Percentiles rank a stretch among this genome's conserved stretches.
Evolutionary conservation across 768 basidiomycete genomes (phyloP).

Genomic region (Boletales sp.): DNA sequence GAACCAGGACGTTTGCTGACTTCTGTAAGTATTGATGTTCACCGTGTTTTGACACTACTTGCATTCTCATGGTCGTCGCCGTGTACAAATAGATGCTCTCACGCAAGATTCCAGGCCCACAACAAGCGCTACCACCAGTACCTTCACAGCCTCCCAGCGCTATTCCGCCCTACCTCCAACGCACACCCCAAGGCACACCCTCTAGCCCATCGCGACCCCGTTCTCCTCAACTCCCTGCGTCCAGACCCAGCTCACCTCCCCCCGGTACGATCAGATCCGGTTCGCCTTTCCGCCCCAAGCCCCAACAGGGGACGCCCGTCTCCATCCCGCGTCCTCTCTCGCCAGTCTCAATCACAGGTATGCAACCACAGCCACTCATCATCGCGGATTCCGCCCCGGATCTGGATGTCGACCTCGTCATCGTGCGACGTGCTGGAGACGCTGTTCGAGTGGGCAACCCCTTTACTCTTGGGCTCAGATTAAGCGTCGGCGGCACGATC

Average conservation of each 20-base stretch:
- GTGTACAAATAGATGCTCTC: conserved; percentile 56
- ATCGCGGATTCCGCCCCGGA: conserved; percentile 30
- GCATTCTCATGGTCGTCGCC: neutral
- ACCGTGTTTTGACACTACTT: neutral
- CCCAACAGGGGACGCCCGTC: conserved; percentile 28
- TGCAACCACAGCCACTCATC: conserved; percentile 19
- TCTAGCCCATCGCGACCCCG: conserved; percentile 47
- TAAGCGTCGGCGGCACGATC: conserved; percentile 49
- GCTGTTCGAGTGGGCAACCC: conserved; percentile 50
- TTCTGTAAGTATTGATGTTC: conserved; percentile 43
- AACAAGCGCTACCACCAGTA: conserved; percentile 23
- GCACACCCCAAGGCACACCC: conserved; percentile 36
- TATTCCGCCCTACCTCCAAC: conserved; percentile 73
- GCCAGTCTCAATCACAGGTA: conserved; percentile 13
- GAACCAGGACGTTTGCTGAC: conserved; percentile 86
- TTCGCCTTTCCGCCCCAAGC: conserved; percentile 36
- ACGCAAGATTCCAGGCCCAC: conserved; percentile 64
- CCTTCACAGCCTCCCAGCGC: conserved; percentile 59
- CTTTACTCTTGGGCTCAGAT: conserved; percentile 53
- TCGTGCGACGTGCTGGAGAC: conserved; percentile 46
- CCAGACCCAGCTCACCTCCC: conserved; percentile 58
- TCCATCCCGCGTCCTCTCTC: conserved; percentile 29
- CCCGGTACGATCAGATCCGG: conserved; percentile 41
- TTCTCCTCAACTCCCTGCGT: conserved; percentile 52
- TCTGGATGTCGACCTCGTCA: conserved; percentile 56